These are phyloP conservation scores for Sporothrix euskadiensis DNA, from an alignment of 2,329 filamentous ascomycete species.

Conservation along the genomic window DNA sequence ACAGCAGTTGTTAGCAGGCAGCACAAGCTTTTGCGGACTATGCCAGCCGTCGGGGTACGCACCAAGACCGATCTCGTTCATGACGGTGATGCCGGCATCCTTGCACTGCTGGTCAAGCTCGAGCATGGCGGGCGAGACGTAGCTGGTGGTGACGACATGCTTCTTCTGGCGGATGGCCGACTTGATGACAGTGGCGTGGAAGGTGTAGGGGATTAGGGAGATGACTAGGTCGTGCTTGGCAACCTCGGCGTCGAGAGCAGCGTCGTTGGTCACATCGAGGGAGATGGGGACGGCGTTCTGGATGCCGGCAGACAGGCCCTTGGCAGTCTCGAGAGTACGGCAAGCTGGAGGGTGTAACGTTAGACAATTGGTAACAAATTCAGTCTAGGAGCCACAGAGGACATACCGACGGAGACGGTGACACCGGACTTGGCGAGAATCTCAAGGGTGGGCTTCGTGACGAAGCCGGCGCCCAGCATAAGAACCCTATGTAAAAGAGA, in stretches of 20 bases:
- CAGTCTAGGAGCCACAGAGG: not conserved
- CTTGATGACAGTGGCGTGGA: constrained; percentile 88
- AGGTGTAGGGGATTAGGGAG: constrained; percentile 86
- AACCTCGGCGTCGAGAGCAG: constrained; percentile 77
- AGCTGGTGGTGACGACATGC: constrained; percentile 92
- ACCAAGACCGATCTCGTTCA: constrained; percentile 87
- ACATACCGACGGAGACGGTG: constrained; percentile 64
- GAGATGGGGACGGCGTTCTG: constrained; percentile 73
- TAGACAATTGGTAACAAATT: not conserved
- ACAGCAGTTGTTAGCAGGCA: constrained; percentile 36
- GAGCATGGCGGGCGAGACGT: constrained; percentile 89
- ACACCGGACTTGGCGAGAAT: constrained; percentile 62
- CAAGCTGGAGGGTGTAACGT: constrained; percentile 58
- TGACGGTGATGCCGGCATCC: constrained; percentile 90
- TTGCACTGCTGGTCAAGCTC: constrained; percentile 82
- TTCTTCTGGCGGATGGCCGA: constrained; percentile 91
- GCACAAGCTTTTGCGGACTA: not conserved
- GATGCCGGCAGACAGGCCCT: constrained; percentile 72
- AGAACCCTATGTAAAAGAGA: constrained; percentile 31
- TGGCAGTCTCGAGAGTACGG: constrained; percentile 73
- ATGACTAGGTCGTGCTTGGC: constrained; percentile 78
- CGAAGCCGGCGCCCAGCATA: constrained; percentile 58
- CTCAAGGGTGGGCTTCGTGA: constrained; percentile 65
- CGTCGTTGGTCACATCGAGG: constrained; percentile 76
- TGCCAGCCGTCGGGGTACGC: not conserved